phyloP scores from a whole-genome alignment of 2,329 filamentous ascomycete genomes.

The Coleophoma cylindrospora region DNA sequence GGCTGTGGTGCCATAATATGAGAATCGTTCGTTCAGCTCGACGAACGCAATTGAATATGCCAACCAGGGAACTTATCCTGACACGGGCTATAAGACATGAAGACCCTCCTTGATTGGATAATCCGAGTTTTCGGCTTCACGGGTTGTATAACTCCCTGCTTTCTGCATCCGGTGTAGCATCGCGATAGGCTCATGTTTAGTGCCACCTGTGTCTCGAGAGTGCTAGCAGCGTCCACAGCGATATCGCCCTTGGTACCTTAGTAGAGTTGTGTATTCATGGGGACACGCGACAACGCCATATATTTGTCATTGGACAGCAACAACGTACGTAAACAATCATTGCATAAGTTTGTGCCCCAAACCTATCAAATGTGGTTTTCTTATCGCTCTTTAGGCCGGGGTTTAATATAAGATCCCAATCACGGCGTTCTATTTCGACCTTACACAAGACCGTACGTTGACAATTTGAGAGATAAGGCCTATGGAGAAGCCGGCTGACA shows the following conservation, averaged over 20 bases:
- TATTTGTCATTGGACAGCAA: too few relatives aligned
- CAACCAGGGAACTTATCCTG: slow-evolving; percentile 33
- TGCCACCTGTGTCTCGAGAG: background rate
- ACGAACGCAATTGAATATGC: slow-evolving; percentile 50
- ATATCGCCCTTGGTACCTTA: background rate
- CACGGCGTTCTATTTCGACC: too few relatives aligned
- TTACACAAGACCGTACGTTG: too few relatives aligned
- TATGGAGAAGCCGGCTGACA: too few relatives aligned
- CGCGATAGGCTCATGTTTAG: background rate
- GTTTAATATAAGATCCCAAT: too few relatives aligned
- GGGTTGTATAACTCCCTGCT: background rate
- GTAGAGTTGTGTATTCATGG: too few relatives aligned
- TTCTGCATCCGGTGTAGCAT: background rate
- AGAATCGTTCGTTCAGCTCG: slow-evolving; percentile 59
- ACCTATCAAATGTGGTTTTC: too few relatives aligned
- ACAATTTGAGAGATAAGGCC: too few relatives aligned
- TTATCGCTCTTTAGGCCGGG: too few relatives aligned
- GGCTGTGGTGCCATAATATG: slow-evolving; percentile 58
- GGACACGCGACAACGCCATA: too few relatives aligned
- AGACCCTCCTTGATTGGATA: slow-evolving; percentile 56
- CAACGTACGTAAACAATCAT: too few relatives aligned
- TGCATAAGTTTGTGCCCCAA: too few relatives aligned
- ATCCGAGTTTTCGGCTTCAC: background rate
- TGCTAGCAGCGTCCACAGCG: background rate
- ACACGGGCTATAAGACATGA: slow-evolving; percentile 52